phyloP scores from a whole-genome alignment of 2,329 filamentous ascomycete species.

The Metarhizium guizhouense region DNA sequence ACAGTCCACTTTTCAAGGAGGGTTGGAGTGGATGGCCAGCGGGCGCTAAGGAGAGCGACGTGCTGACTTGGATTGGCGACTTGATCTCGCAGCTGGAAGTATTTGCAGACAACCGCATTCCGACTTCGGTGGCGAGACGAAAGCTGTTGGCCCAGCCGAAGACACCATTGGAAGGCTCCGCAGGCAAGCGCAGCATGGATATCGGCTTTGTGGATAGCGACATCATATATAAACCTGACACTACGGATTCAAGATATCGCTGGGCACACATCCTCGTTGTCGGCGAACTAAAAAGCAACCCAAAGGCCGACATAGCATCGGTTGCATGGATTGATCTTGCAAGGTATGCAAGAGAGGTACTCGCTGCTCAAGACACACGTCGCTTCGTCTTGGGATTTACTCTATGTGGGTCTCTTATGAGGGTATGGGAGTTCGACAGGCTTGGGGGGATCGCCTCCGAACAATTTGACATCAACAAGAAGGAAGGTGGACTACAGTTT shows the following conservation, averaged over 20 bases:
- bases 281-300: slow-evolving; percentile 38
- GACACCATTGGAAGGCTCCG: slow-evolving; percentile 15
- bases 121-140: slow-evolving; percentile 13
- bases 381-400: slow-evolving; percentile 39
- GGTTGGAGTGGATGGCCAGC: too few species aligned
- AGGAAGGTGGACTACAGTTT: slow-evolving; percentile 19
- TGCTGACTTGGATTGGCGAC: slow-evolving; percentile 22
- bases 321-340: slow-evolving; percentile 29
- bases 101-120: slow-evolving; percentile 15
- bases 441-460: slow-evolving; percentile 34
- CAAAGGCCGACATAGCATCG: slow-evolving; percentile 17
- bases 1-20: too few species aligned
- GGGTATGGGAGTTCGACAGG: slow-evolving; percentile 35
- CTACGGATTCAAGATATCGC: slow-evolving; percentile 18
- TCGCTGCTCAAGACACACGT: slow-evolving; percentile 26
- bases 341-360: slow-evolving; percentile 33
- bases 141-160: slow-evolving; percentile 18
- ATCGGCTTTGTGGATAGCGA: slow-evolving; percentile 17
- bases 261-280: slow-evolving; percentile 35
- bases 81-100: slow-evolving; percentile 18
- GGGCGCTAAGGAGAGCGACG: too few species aligned
- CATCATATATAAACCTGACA: not conserved
- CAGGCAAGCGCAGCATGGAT: slow-evolving; percentile 15
- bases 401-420: slow-evolving; percentile 33
- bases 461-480: slow-evolving; percentile 33